These are phyloP conservation scores for Athelia psychrophila DNA, from an alignment of 1,284 basidiomycete genomes.

Conservation along the genomic window DNA sequence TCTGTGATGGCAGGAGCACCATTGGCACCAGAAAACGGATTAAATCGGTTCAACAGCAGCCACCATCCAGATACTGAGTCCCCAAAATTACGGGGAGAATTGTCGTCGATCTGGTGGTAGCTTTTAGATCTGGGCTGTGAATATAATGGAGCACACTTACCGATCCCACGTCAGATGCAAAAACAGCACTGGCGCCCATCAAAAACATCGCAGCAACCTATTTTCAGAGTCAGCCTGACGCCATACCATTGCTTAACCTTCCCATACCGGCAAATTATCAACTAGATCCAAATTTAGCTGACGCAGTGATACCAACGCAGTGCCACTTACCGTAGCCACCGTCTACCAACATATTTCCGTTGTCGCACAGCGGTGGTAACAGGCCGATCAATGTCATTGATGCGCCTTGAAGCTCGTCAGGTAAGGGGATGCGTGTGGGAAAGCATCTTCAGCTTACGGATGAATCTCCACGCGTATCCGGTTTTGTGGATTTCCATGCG, in stretches of 20 bases:
- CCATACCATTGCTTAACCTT: neutral
- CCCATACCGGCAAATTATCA: conserved; percentile 83
- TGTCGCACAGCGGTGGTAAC: conserved; percentile 92
- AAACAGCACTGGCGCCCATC: conserved; percentile 90
- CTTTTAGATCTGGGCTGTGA: neutral
- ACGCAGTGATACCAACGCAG: neutral
- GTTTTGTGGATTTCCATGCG: conserved; percentile 97
- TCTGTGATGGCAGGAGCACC: conserved; percentile 93
- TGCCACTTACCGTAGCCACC: conserved; percentile 80
- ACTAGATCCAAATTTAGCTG: conserved; percentile 40
- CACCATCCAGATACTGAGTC: conserved; percentile 98
- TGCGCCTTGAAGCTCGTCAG: conserved; percentile 56
- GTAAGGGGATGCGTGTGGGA: neutral
- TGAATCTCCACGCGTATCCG: conserved; percentile 91
- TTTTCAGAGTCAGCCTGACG: conserved; percentile 10
- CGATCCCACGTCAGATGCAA: conserved; percentile 93
- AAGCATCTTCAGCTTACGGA: conserved; percentile 49
- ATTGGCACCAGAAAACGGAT: conserved; percentile 82
- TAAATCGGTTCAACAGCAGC: conserved; percentile 91
- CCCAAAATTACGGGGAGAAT: conserved; percentile 91
- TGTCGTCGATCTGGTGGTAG: conserved; percentile 77
- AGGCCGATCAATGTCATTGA: conserved; percentile 98
- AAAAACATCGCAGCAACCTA: conserved; percentile 90
- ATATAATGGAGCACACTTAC: conserved; percentile 40
- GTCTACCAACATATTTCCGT: conserved; percentile 92